Evolutionary conservation across 768 basidiomycete genomes (phyloP), one percentile per base, ranked within the genome.

Genomic region (Clathrus columnatus): DNA sequence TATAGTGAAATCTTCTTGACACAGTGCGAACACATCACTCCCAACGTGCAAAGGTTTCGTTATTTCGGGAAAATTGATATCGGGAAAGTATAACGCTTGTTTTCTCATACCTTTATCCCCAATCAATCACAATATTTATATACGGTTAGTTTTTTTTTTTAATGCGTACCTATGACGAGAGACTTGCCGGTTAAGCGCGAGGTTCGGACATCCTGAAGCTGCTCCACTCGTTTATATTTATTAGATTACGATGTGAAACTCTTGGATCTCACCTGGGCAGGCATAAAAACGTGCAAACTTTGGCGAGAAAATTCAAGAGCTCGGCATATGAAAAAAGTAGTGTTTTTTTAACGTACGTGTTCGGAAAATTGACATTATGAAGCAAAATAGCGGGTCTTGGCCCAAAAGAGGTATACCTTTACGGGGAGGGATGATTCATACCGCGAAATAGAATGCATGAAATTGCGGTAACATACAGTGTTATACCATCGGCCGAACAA

Each of bases 1-100:
- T 17, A 84, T 66, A 5, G 72, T 5, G 42, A 84, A 84, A 50
- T 75, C 67, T 47, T 71, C 64, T 61, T 81, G 81, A 47, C 72
- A 64, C n/a, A 85, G 67, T 2, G 84, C 67, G 59, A 87, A 79
- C 0, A 85, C 80, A 61, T 86, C 84, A 51, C 83, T 85, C 18
- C 72, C 60, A 2, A 83, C 84, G 24, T 72, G 66, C 8, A 87
- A 63, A 56, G 67, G 61, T 51, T 70, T 68, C 1, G 75, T 62
- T 14, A 68, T 66, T 1, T 60, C 56, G 27, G 70, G 61, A 1
- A 61, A 54, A 29, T 78, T 75, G 45, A 85, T 70, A 53, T 84
- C 79, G 3, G 71, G 63, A 2, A 87, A 63, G 47, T 78, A 70
- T 0, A 82, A 69, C 0, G 77, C 83, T 44, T 73, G 75, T 47